Evolutionary conservation across 2,329 filamentous ascomycete genomes (phyloP), one percentile per base, ranked within the genome.

Genomic region (Epichloe sp.): DNA sequence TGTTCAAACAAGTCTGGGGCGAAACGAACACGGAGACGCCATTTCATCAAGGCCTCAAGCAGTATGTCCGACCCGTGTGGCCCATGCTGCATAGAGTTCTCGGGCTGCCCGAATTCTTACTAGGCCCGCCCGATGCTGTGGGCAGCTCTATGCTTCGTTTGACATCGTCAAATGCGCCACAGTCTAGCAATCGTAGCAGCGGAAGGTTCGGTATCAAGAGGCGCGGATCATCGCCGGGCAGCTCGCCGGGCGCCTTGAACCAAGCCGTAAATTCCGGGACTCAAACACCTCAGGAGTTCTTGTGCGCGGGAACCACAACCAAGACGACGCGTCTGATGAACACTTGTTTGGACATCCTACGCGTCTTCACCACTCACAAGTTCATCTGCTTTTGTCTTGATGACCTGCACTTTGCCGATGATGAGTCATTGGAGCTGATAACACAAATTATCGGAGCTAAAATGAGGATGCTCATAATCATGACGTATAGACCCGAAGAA

Each of bases 331-430:
- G 88, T 12, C 77, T 95, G 51, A 86, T 91, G 75, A 91, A 89
- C 61, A 90, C 87, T 1, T 91, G 94, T 59, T 71, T 95, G 44
- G 90, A 96, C 58, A 84, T 95, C 10, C 67, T 96, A 48, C 80
- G 87, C 49, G 79, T 94, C 42, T 82, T 97, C 51, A 85, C 88
- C 0, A 76, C 83, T 19, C 83, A 90, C 63, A 93, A 90, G 59
- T 82, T 95, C 59, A 89, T 95, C 50, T 94, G 88, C 61, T 83
- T 95, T 58, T 89, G 83, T 59, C 69, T 96, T 31, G 91, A 96
- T 61, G 91, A 96, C 65, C 70, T 96, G 35, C 89, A 96, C 59
- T 93, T 88, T 65, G 88, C 89, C 6, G 91, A 96, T 62, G 80
- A 85, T 26, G 91, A 96, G 65, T 93, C 86, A 14, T 70, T 93